Evolutionary conservation across 495 filamentous ascomycete species (phyloP).

Genomic region (Lophiotrema nucula): DNA sequence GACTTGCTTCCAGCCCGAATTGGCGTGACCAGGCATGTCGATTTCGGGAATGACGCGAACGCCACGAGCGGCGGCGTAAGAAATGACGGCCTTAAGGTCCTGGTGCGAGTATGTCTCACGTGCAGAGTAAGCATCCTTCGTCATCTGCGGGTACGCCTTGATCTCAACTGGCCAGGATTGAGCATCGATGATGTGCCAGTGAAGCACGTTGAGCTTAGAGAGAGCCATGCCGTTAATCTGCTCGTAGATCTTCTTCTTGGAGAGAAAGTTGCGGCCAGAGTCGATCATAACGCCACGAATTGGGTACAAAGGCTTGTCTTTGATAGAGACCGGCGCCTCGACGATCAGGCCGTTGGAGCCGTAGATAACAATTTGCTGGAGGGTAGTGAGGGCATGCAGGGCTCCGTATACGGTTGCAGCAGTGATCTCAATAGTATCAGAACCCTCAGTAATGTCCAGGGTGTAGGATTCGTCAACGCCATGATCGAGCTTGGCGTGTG

Average conservation of each 20-base stretch:
- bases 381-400: constrained; percentile 60
- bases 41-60: constrained; percentile 58
- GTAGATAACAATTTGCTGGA: constrained; percentile 49
- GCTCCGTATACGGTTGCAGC: constrained; percentile 54
- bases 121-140: constrained; percentile 53
- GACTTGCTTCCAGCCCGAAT: constrained; percentile 57
- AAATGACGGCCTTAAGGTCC: constrained; percentile 49
- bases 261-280: constrained; percentile 60
- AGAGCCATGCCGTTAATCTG: constrained; percentile 56
- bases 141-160: constrained; percentile 52
- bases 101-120: constrained; percentile 47
- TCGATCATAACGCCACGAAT: constrained; percentile 56
- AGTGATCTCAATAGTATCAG: constrained; percentile 46
- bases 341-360: constrained; percentile 43
- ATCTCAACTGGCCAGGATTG: constrained; percentile 54
- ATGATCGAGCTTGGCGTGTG: constrained; percentile 49
- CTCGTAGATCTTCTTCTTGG: constrained; percentile 51
- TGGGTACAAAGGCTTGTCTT: constrained; percentile 50
- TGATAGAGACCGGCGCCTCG: constrained; percentile 41
- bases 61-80: constrained; percentile 51
- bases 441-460: constrained; percentile 45
- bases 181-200: constrained; percentile 57
- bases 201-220: constrained; percentile 59
- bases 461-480: constrained; percentile 60
- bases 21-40: constrained; percentile 55